A percentile compares a stretch with the other conserved stretches of the same genome.
phyloP scores from a whole-genome alignment of 768 basidiomycete genomes.

The Lepiota brunneoincarnata region DNA sequence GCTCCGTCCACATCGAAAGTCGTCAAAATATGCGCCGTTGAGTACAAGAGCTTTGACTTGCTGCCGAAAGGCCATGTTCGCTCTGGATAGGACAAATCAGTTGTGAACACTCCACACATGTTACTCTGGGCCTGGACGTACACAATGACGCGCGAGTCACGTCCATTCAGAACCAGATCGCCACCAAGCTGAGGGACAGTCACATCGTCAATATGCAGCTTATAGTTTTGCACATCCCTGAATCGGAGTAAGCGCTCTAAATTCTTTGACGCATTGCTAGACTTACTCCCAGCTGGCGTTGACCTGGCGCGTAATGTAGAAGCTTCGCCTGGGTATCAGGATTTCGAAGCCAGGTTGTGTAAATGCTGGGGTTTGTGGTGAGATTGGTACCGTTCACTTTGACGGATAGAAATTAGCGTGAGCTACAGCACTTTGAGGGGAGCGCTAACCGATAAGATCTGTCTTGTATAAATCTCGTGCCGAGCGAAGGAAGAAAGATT shows the following conservation, averaged over 20 bases:
- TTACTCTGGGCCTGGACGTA: not conserved
- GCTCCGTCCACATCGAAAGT: not conserved
- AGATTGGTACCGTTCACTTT: not conserved
- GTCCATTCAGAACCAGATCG: not conserved
- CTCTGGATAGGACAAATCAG: not conserved
- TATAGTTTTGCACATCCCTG: not conserved
- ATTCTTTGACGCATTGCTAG: not conserved
- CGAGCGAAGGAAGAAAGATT: not conserved
- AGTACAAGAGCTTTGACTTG: not conserved
- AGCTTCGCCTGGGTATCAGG: not conserved
- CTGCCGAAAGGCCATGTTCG: not conserved
- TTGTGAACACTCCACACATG: not conserved
- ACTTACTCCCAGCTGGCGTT: not conserved
- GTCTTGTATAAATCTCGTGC: not conserved
- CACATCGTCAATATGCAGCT: not conserved
- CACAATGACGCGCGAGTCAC: not conserved
- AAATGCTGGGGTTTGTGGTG: not conserved
- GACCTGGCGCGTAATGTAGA: constrained; percentile 2
- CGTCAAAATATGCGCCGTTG: constrained; percentile 1
- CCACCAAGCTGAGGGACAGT: not conserved
- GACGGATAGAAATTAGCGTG: not conserved
- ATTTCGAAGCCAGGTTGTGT: not conserved
- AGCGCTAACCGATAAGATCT: not conserved
- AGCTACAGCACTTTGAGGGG: not conserved
- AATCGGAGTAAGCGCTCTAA: not conserved